phyloP scores from a whole-genome alignment of 2,329 filamentous ascomycete species.

The Aspergillus texensis region DNA sequence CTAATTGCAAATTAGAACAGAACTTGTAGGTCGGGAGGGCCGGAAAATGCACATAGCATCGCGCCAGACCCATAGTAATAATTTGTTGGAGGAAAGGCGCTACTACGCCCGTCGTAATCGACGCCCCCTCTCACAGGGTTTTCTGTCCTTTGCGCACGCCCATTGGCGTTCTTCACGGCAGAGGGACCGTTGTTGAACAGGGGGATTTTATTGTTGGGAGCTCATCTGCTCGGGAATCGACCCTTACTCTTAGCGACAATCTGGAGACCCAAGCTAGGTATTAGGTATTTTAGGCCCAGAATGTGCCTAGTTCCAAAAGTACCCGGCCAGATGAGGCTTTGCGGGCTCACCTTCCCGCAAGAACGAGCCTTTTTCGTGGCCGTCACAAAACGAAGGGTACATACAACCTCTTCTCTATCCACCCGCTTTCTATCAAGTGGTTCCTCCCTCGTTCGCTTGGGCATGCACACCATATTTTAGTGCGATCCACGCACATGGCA shows the following conservation, averaged over 20 bases:
- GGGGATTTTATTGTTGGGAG: slow-evolving; percentile 10
- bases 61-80: slow-evolving; percentile 26
- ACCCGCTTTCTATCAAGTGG: slow-evolving; percentile 15
- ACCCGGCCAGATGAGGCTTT: slow-evolving; percentile 10
- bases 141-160: slow-evolving; percentile 19
- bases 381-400: slow-evolving; percentile 12
- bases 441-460: slow-evolving; percentile 10
- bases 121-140: slow-evolving; percentile 25
- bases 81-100: slow-evolving; percentile 22
- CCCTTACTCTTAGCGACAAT: slow-evolving; percentile 11
- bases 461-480: slow-evolving; percentile 21
- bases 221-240: slow-evolving; percentile 10
- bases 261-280: slow-evolving; percentile 9
- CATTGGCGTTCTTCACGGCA: slow-evolving; percentile 26
- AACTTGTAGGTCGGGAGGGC: slow-evolving; percentile 23
- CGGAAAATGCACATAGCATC: slow-evolving; percentile 27
- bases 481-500: slow-evolving; percentile 27
- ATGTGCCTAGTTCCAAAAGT: slow-evolving; percentile 15
- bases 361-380: slow-evolving; percentile 4
- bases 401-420: slow-evolving; percentile 16
- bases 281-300: slow-evolving; percentile 13
- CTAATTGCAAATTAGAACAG: slow-evolving; percentile 22
- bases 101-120: slow-evolving; percentile 27
- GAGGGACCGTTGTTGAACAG: slow-evolving; percentile 19
- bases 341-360: slow-evolving; percentile 8